Evolutionary conservation across 2,329 filamentous ascomycete genomes (phyloP), one percentile per base, ranked within the genome.

Genomic region (Aspergillus novoparasiticus): DNA sequence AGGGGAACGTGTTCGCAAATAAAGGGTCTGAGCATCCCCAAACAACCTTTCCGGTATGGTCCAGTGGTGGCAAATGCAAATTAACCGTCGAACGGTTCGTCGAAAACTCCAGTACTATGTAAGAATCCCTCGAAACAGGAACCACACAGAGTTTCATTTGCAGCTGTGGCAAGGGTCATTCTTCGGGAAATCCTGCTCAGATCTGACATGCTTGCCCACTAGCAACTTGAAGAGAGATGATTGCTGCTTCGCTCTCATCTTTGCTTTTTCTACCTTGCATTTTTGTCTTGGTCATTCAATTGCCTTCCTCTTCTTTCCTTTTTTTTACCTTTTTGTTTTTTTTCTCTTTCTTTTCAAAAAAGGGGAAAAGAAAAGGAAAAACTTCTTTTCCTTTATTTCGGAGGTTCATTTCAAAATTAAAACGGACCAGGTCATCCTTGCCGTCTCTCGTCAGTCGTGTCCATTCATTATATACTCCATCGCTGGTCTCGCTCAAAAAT

Each of bases 121-220:
- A 26, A 26, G 26, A 26, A 26, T 26, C 26, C 26, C 26, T 26
- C 26, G 26, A 28, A 28, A 28, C 26, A 26, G 34, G 50, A 21
- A 54, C 34, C 21, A 8, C 34, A 36, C 12, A 54, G 32, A 54
- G 51, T 36, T 55, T 39, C 51, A 55, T 39, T 32, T 14, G 32
- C n/a, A 55, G 53, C 57, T 62, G 59, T 62, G 50, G 59, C 62
- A 56, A 62, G 62, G 58, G 51, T 58, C 56, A 21, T 57, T 36
- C 21, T 34, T 57, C 45, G 58, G 61, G 51, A 55, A 55, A 39
- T 19, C 19, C n/a, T n/a, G 10, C 51, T 55, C 6, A 39, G 51
- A 55, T 55, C 50, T 54, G 28, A 36, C 50, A 54, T 54, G 50
- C 50, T 23, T 12, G 30, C 50, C 21, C 51, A 32, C 48, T 32